These are phyloP conservation scores for Fagus sylvatica DNA, from an alignment of 306 rosid species.

Conservation along the genomic window DNA sequence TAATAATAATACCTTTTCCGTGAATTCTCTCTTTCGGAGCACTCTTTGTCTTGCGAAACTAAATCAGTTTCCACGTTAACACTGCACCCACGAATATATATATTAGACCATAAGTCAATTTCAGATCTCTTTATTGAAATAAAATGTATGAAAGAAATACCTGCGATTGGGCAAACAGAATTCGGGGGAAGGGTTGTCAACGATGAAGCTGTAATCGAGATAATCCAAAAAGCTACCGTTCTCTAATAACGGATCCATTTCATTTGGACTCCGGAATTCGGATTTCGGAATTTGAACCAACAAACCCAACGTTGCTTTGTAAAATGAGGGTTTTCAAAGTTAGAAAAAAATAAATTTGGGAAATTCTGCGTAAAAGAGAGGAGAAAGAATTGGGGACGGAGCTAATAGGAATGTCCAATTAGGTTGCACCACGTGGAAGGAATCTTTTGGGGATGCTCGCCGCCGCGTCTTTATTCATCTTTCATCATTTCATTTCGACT, in stretches of 20 bases:
- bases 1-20: slow-evolving; percentile 60
- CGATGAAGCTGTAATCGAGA: slow-evolving; percentile 56
- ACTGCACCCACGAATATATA: slow-evolving; percentile 24
- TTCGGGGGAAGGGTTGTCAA: slow-evolving; percentile 44
- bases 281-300: not conserved
- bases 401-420: not conserved
- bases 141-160: not conserved
- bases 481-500: no score
- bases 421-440: slow-evolving; percentile 20
- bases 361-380: not conserved
- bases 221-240: slow-evolving; percentile 52
- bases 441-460: not conserved
- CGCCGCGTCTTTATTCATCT: slow-evolving; percentile 6
- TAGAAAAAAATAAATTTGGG: not conserved
- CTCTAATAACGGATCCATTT: slow-evolving; percentile 59
- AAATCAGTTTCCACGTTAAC: slow-evolving; percentile 43
- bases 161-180: slow-evolving; percentile 57
- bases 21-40: slow-evolving; percentile 23
- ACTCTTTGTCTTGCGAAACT: slow-evolving; percentile 39
- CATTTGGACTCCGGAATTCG: not conserved
- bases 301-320: no score
- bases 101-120: not conserved
- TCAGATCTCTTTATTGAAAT: not conserved
- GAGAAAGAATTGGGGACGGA: not conserved
- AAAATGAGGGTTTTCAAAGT: not conserved